Evolutionary conservation across 139 green algal genomes (phyloP), one percentile per base, ranked within the genome.

Genomic region (Parachlorella kessleri): DNA sequence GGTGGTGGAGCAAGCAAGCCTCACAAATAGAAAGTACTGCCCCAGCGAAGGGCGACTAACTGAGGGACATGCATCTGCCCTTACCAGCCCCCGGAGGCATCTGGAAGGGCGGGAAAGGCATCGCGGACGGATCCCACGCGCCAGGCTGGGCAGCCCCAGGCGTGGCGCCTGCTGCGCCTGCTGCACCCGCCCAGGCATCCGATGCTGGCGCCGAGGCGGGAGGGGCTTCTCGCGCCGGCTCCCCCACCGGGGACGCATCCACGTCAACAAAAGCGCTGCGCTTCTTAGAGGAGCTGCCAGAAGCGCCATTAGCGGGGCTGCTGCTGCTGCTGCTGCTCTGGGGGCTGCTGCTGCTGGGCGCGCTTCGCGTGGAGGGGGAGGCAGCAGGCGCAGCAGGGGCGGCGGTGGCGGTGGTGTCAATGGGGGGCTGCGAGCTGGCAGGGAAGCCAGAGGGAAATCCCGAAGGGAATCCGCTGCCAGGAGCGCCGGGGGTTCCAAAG

Each of bases 201-300:
- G 68, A 2, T 40, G 69, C 69, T 75, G 69, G 26, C 41, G 72
- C 54, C 65, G 72, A 28, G 5, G 42, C 40, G 6, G 26, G 70
- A 3, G 21, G 48, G 14, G 21, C 14, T 18, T 59, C 48, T 18
- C 48, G 76, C 59, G 7, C 37, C 38, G 40, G 2, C 6, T 35
- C 53, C 33, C n/a, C 38, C 23, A n/a, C 40, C 3, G 26, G 24
- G 72, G 66, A 10, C 23, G 69, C 54, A 10, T 76, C 78, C 24
- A 86, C 81, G 41, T 86, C 81, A 2, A 54, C 26, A 38, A 86
- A 86, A 1, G 81, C 70, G 35, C 55, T 82, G 18, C 55, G 66
- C 67, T 80, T 86, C 75, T 74, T 82, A 8, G 69, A 48, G 4
- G 59, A 82, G 35, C 9, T 32, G n/a, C 53, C 39, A 39, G 33